Evolutionary conservation across 2,329 filamentous ascomycete species (phyloP).

Genomic region (Xylariaceae sp.): DNA sequence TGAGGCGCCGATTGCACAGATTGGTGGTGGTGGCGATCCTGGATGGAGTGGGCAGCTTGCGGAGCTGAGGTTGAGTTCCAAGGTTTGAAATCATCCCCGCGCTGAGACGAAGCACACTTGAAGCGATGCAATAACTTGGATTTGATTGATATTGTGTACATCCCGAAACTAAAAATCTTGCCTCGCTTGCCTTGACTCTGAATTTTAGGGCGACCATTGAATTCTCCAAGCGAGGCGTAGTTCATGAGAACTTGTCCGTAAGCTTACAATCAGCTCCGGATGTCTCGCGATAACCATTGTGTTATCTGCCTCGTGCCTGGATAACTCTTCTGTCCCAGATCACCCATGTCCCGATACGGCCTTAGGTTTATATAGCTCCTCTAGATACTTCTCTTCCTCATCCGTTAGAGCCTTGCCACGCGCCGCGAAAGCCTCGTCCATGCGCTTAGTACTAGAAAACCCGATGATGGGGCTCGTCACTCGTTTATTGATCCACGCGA

Average conservation of each 20-base stretch:
- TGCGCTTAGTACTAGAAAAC: conserved; percentile 48
- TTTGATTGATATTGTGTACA: too few relatives aligned
- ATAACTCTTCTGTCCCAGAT: neutral
- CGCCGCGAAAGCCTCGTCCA: conserved; percentile 52
- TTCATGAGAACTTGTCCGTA: too few relatives aligned
- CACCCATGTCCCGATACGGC: conserved; percentile 26
- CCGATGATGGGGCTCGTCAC: conserved; percentile 40
- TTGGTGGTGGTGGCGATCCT: conserved; percentile 33
- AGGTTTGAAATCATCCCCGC: conserved; percentile 12
- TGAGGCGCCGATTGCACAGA: conserved; percentile 41
- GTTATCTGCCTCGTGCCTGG: too few relatives aligned
- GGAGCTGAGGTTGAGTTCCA: conserved; percentile 30
- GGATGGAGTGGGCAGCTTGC: conserved; percentile 34
- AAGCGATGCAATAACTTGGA: too few relatives aligned
- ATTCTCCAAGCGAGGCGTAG: too few relatives aligned
- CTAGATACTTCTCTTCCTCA: conserved; percentile 54
- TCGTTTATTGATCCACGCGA: conserved; percentile 53
- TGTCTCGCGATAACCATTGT: too few relatives aligned
- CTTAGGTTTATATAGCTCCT: conserved; percentile 53
- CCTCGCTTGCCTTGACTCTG: too few relatives aligned
- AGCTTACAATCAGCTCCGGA: too few relatives aligned
- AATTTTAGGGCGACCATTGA: too few relatives aligned
- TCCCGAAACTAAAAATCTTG: too few relatives aligned
- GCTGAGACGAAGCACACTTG: too few relatives aligned
- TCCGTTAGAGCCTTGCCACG: conserved; percentile 41